phyloP scores from a whole-genome alignment of 176 grass and related monocot genomes.

The Avena insularis region DNA sequence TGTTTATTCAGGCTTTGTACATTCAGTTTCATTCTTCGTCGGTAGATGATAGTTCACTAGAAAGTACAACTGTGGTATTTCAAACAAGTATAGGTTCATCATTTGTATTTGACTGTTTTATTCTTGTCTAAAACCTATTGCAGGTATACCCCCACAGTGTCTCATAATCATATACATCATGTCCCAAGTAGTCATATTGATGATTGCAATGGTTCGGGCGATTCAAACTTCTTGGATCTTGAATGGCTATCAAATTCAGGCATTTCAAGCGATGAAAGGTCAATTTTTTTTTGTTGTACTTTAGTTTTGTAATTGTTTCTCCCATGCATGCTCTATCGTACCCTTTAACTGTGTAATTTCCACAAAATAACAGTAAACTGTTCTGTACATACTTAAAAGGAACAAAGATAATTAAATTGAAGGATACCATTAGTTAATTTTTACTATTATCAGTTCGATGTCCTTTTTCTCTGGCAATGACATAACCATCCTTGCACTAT shows the following conservation, averaged over 20 bases:
- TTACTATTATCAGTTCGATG: constrained; percentile 7
- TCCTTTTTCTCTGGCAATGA: constrained; percentile 16
- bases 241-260: constrained; percentile 58
- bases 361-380: constrained; percentile 3
- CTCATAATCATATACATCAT: constrained; percentile 30
- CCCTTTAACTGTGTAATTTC: constrained; percentile 25
- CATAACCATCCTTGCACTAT: constrained; percentile 1
- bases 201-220: constrained; percentile 36
- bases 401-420: constrained; percentile 1
- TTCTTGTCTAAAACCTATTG: constrained; percentile 35
- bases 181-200: constrained; percentile 22
- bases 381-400: not conserved
- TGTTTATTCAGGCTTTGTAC: constrained; percentile 21
- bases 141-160: constrained; percentile 44
- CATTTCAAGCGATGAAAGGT: constrained; percentile 59
- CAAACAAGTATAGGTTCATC: not conserved
- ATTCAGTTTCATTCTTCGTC: constrained; percentile 7
- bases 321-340: constrained; percentile 2
- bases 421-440: constrained; percentile 8
- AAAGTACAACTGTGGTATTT: not conserved
- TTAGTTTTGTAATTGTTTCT: not conserved
- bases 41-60: not conserved
- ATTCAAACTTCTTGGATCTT: constrained; percentile 63
- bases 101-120: constrained; percentile 21
- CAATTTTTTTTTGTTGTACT: constrained; percentile 7